Conservation (phyloP, 2,329 filamentous ascomycete species). For the Diaporthe citri region DNA sequence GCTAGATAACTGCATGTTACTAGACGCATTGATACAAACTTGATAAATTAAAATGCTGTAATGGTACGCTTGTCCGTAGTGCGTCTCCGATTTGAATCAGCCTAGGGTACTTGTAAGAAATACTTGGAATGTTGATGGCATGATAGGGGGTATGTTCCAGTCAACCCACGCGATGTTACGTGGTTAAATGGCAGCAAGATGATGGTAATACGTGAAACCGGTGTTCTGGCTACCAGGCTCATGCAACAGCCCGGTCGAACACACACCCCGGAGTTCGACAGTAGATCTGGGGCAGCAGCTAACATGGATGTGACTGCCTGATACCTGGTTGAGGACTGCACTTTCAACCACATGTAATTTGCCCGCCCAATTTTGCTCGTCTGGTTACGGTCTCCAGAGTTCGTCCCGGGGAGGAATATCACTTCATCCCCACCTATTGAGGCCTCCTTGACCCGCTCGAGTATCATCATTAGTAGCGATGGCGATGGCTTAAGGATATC, state of each 20-base stretch:
- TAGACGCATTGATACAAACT: background rate
- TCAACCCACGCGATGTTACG: background rate
- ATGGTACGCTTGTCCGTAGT: background rate
- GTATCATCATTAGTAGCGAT: too few relatives aligned
- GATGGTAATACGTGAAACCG: background rate
- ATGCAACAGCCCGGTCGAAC: background rate
- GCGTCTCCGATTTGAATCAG: background rate
- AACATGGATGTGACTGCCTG: background rate
- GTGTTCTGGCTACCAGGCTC: background rate
- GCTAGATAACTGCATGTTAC: conserved; percentile 12
- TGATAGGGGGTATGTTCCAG: background rate
- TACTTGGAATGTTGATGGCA: background rate
- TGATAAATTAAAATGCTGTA: background rate
- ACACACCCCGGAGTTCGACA: background rate
- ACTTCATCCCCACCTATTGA: background rate
- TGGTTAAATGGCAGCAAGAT: background rate
- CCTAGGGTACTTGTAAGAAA: background rate
- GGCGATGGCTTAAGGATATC: background rate
- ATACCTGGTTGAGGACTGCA: background rate
- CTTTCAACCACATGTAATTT: background rate
- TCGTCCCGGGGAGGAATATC: background rate
- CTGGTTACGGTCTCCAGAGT: background rate
- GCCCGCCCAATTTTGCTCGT: too few relatives aligned
- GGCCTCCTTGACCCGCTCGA: background rate
- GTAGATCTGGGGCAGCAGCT: too few relatives aligned